Evolutionary conservation across 83 land plant genomes (phyloP).

Genomic region (Diphasiastrum complanatum): DNA sequence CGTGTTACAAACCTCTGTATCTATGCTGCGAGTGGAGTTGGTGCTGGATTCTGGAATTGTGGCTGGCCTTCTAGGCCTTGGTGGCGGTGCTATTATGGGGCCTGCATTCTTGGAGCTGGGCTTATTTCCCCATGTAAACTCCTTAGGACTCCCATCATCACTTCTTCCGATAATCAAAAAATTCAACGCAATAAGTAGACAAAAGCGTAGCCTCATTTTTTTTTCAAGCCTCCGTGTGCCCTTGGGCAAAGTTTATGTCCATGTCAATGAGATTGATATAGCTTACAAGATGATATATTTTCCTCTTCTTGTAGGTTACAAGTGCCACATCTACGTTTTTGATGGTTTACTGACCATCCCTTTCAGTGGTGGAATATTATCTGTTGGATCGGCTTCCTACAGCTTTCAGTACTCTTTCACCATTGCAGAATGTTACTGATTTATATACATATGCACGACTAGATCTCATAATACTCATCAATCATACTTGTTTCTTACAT

Average conservation of each 20-base stretch:
- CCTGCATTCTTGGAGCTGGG: conserved; percentile 87
- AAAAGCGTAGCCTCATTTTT: not conserved
- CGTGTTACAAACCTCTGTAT: conserved; percentile 32
- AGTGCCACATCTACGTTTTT: conserved; percentile 87
- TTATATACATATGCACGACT: too few relatives aligned
- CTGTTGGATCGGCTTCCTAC: conserved; percentile 69
- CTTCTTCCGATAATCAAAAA: not conserved
- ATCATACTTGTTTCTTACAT: not conserved
- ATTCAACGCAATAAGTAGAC: too few relatives aligned
- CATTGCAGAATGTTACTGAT: too few relatives aligned
- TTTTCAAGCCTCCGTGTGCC: not conserved
- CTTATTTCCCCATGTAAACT: conserved; percentile 72
- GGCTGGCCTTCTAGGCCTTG: conserved; percentile 84
- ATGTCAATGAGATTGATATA: too few relatives aligned
- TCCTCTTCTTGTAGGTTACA: conserved; percentile 45
- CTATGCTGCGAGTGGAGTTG: conserved; percentile 59
- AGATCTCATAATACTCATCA: not conserved
- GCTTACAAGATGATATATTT: not conserved
- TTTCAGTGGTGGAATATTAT: conserved; percentile 85
- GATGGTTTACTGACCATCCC: conserved; percentile 86
- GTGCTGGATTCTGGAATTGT: conserved; percentile 83
- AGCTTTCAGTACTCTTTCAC: conserved; percentile 42
- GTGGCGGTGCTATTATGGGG: conserved; percentile 89
- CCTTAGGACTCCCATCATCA: not conserved
- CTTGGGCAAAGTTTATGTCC: too few relatives aligned